phyloP scores from a whole-genome alignment of 1,284 basidiomycete species.

The Pterulicium gracile region DNA sequence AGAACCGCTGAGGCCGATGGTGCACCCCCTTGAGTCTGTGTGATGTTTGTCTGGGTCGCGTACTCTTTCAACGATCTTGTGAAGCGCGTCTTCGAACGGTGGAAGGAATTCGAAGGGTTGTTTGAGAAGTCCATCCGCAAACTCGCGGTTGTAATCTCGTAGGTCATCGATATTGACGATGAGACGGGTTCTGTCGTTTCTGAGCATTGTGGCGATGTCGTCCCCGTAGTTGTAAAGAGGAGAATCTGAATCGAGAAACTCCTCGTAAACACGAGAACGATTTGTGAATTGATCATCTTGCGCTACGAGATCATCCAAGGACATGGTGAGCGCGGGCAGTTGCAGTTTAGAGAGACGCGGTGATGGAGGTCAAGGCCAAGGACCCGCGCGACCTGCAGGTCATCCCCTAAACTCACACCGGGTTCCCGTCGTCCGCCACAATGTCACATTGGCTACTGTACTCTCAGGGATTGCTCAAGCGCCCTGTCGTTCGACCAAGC shows the following conservation, averaged over 20 bases:
- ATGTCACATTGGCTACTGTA: too few relatives aligned
- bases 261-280: constrained; percentile 72
- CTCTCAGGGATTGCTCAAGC: too few relatives aligned
- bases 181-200: constrained; percentile 78
- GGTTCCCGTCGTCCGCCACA: too few relatives aligned
- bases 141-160: constrained; percentile 85
- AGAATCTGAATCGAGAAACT: constrained; percentile 80
- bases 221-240: constrained; percentile 78
- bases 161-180: constrained; percentile 96
- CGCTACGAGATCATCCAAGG: constrained; percentile 44
- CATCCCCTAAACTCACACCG: too few relatives aligned
- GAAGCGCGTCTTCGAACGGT: constrained; percentile 83
- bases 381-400: too few relatives aligned
- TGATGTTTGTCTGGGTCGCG: constrained; percentile 80
- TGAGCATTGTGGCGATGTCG: constrained; percentile 79
- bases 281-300: constrained; percentile 69
- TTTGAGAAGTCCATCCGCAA: constrained; percentile 75
- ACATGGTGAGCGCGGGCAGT: neutral
- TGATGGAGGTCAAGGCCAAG: too few relatives aligned
- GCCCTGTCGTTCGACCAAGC: too few relatives aligned
- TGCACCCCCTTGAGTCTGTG: constrained; percentile 69
- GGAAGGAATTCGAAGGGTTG: constrained; percentile 87
- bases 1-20: constrained; percentile 93
- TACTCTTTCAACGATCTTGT: constrained; percentile 64
- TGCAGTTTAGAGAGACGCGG: too few relatives aligned